These are phyloP conservation scores for Tetraselmis striata DNA, from an alignment of 139 green algal genomes.

Conservation along the genomic window DNA sequence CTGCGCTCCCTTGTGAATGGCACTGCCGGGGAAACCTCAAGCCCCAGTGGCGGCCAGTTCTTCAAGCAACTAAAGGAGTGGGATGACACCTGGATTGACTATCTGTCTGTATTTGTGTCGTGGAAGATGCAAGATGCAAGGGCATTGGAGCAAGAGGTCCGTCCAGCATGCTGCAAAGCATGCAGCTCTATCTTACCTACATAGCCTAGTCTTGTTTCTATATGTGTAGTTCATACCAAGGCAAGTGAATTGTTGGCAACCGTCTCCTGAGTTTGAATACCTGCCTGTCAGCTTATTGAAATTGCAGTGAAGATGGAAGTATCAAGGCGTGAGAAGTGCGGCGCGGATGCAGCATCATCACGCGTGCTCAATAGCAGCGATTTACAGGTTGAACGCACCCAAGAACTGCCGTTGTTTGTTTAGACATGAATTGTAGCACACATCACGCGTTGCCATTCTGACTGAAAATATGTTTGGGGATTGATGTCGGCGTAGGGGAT, in stretches of 20 bases:
- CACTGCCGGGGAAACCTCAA: neutral
- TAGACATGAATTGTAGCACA: too few relatives aligned
- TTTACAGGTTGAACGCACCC: too few relatives aligned
- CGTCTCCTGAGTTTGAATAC: too few relatives aligned
- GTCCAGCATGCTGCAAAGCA: too few relatives aligned
- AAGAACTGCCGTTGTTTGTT: too few relatives aligned
- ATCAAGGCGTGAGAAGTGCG: neutral
- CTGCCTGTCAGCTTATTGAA: neutral
- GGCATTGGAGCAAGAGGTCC: neutral
- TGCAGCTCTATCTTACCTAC: too few relatives aligned
- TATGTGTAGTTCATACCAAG: too few relatives aligned
- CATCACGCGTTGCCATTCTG: too few relatives aligned
- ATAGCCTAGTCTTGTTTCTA: too few relatives aligned
- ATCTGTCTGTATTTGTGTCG: neutral
- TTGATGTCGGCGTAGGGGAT: neutral
- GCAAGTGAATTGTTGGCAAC: too few relatives aligned
- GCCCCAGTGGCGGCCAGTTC: neutral
- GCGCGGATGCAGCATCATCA: neutral
- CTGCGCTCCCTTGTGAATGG: neutral
- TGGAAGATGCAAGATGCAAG: neutral
- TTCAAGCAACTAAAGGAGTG: neutral
- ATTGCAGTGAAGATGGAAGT: neutral
- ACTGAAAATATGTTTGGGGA: too few relatives aligned
- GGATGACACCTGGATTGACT: neutral
- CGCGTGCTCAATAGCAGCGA: neutral